These are phyloP conservation scores for Ceratocystis papillata DNA, from an alignment of 2,329 filamentous ascomycete species.

Conservation along the genomic window DNA sequence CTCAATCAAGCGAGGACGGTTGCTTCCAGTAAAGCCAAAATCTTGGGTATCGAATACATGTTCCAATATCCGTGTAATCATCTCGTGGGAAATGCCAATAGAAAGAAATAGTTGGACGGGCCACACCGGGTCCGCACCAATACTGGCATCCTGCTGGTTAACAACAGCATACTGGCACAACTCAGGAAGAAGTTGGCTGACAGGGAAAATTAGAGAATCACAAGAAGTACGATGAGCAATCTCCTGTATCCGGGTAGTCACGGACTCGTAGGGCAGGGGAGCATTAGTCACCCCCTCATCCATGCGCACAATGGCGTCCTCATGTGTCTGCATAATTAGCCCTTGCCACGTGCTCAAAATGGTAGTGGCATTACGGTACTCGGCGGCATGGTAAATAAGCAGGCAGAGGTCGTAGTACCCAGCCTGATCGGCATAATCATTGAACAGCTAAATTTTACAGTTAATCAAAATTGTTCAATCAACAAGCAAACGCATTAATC, in stretches of 20 bases:
- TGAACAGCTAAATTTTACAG: slow-evolving; percentile 58
- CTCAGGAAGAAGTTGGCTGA: slow-evolving; percentile 49
- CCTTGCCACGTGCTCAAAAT: slow-evolving; percentile 77
- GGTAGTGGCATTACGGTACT: slow-evolving; percentile 77
- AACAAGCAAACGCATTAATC: background rate
- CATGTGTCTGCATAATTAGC: slow-evolving; percentile 62
- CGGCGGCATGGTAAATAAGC: slow-evolving; percentile 80
- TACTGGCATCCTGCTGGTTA: slow-evolving; percentile 47
- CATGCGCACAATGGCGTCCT: slow-evolving; percentile 38
- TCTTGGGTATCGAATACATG: slow-evolving; percentile 49
- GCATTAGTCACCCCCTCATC: slow-evolving; percentile 30
- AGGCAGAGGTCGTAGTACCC: slow-evolving; percentile 91
- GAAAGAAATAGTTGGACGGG: slow-evolving; percentile 46
- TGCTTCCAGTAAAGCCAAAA: slow-evolving; percentile 45
- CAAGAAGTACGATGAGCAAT: slow-evolving; percentile 55
- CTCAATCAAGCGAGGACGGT: slow-evolving; percentile 43
- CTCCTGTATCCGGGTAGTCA: slow-evolving; percentile 52
- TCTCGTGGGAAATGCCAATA: slow-evolving; percentile 46
- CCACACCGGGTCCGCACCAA: slow-evolving; percentile 48
- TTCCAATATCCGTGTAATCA: slow-evolving; percentile 47
- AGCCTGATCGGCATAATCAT: slow-evolving; percentile 79
- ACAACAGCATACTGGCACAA: slow-evolving; percentile 53
- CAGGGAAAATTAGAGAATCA: slow-evolving; percentile 56
- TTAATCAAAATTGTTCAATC: slow-evolving; percentile 23
- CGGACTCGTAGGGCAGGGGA: slow-evolving; percentile 55